Evolutionary conservation across 345 rosid species (phyloP), one percentile per base, ranked within the genome.

Genomic region (Kandelia obovata): DNA sequence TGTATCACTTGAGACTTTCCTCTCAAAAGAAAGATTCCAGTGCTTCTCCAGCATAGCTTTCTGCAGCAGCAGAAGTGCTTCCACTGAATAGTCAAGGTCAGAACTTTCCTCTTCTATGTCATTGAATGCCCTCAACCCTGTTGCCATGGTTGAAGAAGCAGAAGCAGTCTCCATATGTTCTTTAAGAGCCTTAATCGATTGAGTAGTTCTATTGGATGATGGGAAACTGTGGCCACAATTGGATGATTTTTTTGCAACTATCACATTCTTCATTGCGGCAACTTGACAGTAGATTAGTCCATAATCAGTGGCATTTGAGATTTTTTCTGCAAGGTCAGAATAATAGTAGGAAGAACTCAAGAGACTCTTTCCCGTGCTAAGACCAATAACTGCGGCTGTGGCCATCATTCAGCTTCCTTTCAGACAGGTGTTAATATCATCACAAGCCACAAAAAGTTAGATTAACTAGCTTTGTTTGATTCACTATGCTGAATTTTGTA

Each of bases 41-140:
- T 91, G 97, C 75, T 92, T 88, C 66, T 94, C 98, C 39, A 94
- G 86, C 88, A 91, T 85, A 64, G 92, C 88, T 80, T 87, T 94
- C 83, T 94, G 98, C 67, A 93, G 78, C 79, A 93, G 70, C 28
- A 93, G 86, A 34, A 91, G 86, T 56, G 89, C 96, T 53, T 93
- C 97, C 27, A 93, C 79, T 2, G 92, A 89, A 71, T 67, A 81
- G 66, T 82, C 83, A 58, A 83, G 81, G 58, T 79, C 86, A 59
- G 79, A 71, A 72, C 60, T 71, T 61, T 81, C 91, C 75, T 76
- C 91, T 69, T 76, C 80, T 2, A 79, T 61, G 60, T 81, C 83
- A 65, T 70, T 69, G 15, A 79, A 28, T 64, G 80, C 78, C 65
- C 67, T 74, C 78, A 57, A 26, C 88, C 81, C 73, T 28, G 81